phyloP scores from a whole-genome alignment of 768 basidiomycete genomes.

The Suillus paluster region DNA sequence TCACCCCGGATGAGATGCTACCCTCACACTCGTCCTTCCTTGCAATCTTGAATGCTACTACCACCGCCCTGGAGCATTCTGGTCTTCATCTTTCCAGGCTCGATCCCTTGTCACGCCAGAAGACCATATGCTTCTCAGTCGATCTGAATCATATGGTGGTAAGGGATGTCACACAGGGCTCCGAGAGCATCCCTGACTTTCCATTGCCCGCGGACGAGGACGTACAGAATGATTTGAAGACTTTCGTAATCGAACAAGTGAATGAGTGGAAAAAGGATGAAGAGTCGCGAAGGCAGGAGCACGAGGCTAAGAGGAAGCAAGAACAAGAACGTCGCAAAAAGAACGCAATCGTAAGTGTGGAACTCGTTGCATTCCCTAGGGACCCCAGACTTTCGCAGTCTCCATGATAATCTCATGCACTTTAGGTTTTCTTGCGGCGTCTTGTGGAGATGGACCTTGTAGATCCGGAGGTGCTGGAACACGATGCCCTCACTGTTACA shows the following conservation, averaged over 20 bases:
- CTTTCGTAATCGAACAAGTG: conserved; percentile 1
- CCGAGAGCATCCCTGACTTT: not conserved
- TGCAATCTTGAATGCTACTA: conserved; percentile 3
- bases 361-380: too few relatives aligned
- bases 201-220: not conserved
- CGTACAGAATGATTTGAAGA: not conserved
- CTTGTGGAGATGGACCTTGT: not conserved
- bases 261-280: conserved; percentile 5
- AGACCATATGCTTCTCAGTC: conserved; percentile 1
- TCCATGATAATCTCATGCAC: not conserved
- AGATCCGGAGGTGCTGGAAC: not conserved
- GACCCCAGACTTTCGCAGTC: not conserved
- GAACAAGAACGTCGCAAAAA: conserved; percentile 3
- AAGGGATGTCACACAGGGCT: conserved; percentile 1
- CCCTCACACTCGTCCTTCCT: conserved; percentile 7
- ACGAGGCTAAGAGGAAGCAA: not conserved
- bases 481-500: not conserved
- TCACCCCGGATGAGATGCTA: conserved; percentile 4
- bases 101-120: conserved; percentile 4
- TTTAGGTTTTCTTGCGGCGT: conserved; percentile 3
- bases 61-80: not conserved
- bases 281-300: not conserved
- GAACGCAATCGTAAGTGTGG: not conserved
- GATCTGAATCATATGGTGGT: not conserved
- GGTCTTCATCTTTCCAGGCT: conserved; percentile 5